These are phyloP conservation scores for Phenoliferia sp. DNA, from an alignment of 1,284 basidiomycete genomes.

Conservation along the genomic window DNA sequence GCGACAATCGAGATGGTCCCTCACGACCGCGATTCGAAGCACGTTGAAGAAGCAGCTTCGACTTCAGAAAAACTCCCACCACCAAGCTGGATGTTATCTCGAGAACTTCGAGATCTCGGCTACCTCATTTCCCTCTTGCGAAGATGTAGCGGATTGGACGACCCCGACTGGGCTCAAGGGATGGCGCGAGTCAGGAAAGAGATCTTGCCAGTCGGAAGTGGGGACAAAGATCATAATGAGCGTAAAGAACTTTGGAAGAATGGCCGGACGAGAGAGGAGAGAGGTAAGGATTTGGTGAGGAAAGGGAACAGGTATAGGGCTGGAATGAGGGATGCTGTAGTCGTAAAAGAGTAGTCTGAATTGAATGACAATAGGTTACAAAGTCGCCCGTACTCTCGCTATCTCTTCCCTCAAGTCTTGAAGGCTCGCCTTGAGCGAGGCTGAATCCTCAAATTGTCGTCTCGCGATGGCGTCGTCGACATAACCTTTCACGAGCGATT, in stretches of 20 bases:
- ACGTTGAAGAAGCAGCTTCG: background rate
- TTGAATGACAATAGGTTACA: too few species aligned
- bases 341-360: too few species aligned
- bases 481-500: constrained; percentile 33
- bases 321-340: too few species aligned
- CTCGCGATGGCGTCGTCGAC: constrained; percentile 37
- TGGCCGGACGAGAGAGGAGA: too few species aligned
- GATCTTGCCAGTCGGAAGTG: too few species aligned
- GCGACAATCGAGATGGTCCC: background rate
- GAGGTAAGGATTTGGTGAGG: too few species aligned
- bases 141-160: constrained; percentile 5
- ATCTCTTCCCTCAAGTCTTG: constrained; percentile 39
- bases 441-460: constrained; percentile 37
- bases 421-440: constrained; percentile 40
- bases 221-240: too few species aligned
- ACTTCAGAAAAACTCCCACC: background rate
- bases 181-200: constrained; percentile 11
- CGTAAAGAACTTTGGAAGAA: too few species aligned
- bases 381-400: background rate
- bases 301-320: too few species aligned
- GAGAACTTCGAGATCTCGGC: constrained; percentile 19
- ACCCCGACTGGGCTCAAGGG: constrained; percentile 1
- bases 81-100: constrained; percentile 5
- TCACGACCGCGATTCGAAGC: background rate
- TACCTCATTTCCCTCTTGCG: constrained; percentile 19